These are phyloP conservation scores for Verticillium tricorpus DNA, from an alignment of 2,329 filamentous ascomycete genomes.

Conservation along the genomic window DNA sequence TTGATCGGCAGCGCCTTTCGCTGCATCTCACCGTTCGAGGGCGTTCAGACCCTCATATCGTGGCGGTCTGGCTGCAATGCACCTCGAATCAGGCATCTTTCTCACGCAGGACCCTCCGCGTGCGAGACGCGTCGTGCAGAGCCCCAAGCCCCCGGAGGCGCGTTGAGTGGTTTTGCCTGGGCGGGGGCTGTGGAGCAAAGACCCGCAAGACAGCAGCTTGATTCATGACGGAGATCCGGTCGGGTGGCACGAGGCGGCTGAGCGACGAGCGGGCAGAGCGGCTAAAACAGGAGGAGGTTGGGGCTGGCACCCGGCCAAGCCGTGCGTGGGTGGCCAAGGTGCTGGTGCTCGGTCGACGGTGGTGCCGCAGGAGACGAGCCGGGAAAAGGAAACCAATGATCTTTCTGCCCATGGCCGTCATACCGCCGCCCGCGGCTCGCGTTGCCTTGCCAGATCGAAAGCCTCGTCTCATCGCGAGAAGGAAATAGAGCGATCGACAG, in stretches of 20 bases:
- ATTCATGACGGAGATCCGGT: neutral
- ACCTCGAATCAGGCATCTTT: neutral
- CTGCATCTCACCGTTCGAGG: neutral
- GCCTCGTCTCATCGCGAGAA: neutral
- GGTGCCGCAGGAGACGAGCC: neutral
- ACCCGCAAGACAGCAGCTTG: neutral
- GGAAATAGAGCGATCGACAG: neutral
- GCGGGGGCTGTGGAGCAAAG: neutral
- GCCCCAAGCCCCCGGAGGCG: neutral
- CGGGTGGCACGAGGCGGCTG: neutral
- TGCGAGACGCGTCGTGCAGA: neutral
- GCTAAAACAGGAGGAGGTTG: neutral
- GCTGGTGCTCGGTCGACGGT: neutral
- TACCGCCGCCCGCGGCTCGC: neutral
- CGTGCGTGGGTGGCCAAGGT: neutral
- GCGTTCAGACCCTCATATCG: neutral
- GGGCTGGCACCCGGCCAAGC: neutral
- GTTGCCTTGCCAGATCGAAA: neutral
- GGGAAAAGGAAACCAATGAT: neutral
- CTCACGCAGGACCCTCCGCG: neutral
- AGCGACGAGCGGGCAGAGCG: neutral
- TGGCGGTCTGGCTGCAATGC: neutral
- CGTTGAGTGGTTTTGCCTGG: neutral
- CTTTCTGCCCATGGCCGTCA: neutral
- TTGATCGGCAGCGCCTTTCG: neutral